phyloP scores from a whole-genome alignment of 805 yeast species.

The Starmerella vaccinii region DNA sequence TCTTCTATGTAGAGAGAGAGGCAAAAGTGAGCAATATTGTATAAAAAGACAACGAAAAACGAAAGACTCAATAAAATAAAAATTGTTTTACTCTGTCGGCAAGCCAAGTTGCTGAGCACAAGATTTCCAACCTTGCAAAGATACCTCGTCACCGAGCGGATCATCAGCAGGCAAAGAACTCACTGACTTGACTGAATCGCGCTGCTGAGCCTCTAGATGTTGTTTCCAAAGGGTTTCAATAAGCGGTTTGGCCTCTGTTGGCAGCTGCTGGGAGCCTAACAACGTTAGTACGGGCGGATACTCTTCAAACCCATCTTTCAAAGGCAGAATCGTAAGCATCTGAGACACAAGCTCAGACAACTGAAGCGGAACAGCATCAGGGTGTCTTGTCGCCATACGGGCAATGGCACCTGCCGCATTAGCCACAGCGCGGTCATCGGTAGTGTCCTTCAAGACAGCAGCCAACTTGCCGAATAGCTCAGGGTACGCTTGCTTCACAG shows the following conservation, averaged over 20 bases:
- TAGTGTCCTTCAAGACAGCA: slow-evolving; percentile 63
- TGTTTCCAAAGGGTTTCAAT: slow-evolving; percentile 18
- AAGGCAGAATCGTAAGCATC: slow-evolving; percentile 68
- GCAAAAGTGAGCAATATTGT: background rate
- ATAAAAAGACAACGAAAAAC: background rate
- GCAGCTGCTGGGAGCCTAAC: slow-evolving; percentile 37
- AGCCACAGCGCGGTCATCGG: slow-evolving; percentile 73
- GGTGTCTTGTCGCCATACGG: slow-evolving; percentile 70
- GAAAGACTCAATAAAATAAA: background rate
- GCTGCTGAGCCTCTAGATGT: slow-evolving; percentile 59
- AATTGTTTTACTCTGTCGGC: background rate
- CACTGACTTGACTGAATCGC: slow-evolving; percentile 47
- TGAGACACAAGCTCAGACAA: slow-evolving; percentile 64
- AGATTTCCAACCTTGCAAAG: slow-evolving; percentile 17
- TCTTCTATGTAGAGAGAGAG: background rate
- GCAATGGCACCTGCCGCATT: slow-evolving; percentile 97
- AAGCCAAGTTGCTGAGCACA: slow-evolving; percentile 16
- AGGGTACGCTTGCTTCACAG: slow-evolving; percentile 54
- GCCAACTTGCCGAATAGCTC: slow-evolving; percentile 57
- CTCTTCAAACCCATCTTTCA: slow-evolving; percentile 82
- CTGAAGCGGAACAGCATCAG: slow-evolving; percentile 51
- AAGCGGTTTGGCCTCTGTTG: slow-evolving; percentile 12
- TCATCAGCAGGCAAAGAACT: slow-evolving; percentile 40
- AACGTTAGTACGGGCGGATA: slow-evolving; percentile 80
- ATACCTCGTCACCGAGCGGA: slow-evolving; percentile 71